Evolutionary conservation across 495 filamentous ascomycete species (phyloP).

Genomic region (Penicillium coprophilum): DNA sequence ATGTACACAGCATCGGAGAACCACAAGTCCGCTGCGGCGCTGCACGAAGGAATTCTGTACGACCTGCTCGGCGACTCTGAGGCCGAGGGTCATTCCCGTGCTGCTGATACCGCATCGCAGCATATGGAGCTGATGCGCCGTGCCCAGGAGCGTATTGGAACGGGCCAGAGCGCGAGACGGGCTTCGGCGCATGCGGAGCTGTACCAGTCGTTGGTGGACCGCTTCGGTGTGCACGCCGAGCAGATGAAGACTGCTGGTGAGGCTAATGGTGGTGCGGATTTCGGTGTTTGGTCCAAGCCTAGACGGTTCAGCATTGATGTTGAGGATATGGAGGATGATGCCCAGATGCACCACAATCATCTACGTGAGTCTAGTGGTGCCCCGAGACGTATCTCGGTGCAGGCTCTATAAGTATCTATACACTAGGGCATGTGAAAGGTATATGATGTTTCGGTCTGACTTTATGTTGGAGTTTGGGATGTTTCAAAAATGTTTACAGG

Average conservation of each 20-base stretch:
- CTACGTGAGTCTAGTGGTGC: slow-evolving; percentile 39
- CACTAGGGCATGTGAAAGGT: neutral
- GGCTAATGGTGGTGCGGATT: slow-evolving; percentile 28
- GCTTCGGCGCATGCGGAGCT: slow-evolving; percentile 30
- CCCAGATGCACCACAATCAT: slow-evolving; percentile 36
- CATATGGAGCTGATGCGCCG: slow-evolving; percentile 55
- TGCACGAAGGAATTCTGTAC: slow-evolving; percentile 57
- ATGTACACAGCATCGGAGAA: slow-evolving; percentile 53
- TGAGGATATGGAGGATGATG: slow-evolving; percentile 33
- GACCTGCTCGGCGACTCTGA: slow-evolving; percentile 48
- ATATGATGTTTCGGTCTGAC: neutral
- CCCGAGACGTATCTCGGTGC: slow-evolving; percentile 28
- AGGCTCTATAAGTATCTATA: slow-evolving; percentile 23
- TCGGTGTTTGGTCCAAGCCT: slow-evolving; percentile 42
- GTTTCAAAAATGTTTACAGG: neutral
- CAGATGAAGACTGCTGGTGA: slow-evolving; percentile 27
- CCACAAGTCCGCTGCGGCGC: slow-evolving; percentile 49
- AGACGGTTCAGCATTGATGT: slow-evolving; percentile 44
- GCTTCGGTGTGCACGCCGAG: slow-evolving; percentile 33
- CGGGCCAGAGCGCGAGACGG: slow-evolving; percentile 19
- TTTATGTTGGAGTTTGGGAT: neutral
- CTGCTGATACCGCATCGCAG: slow-evolving; percentile 40
- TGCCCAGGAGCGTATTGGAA: slow-evolving; percentile 35
- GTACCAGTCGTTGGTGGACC: slow-evolving; percentile 31
- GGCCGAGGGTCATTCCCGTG: slow-evolving; percentile 32